A percentile compares a stretch with the other conserved stretches of the same genome.
These are phyloP conservation scores for Eimeria sp. DNA, from an alignment of 169 alveolate genomes.

Conservation along the genomic window DNA sequence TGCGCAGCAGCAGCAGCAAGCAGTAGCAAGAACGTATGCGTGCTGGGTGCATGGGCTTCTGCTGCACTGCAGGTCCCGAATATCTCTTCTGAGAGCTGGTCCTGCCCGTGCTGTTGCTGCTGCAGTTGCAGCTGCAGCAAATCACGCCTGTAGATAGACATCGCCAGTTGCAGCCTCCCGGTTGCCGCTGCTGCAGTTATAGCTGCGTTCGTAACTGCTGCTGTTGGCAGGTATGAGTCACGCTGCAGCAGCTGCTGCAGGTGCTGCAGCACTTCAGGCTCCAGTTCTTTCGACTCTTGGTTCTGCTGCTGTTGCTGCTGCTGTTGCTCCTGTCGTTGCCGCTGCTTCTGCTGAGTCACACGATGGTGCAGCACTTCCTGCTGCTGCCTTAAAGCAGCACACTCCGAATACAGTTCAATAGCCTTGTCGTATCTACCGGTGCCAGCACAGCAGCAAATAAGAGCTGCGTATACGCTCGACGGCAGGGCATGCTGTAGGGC, in stretches of 20 bases:
- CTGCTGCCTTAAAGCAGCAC: constrained; percentile 12
- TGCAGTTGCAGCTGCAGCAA: constrained; percentile 53
- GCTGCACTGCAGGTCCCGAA: constrained; percentile 49
- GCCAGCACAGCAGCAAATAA: constrained; percentile 57
- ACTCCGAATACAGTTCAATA: constrained; percentile 41
- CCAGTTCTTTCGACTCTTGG: constrained; percentile 39
- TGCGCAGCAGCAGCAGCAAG: constrained; percentile 56
- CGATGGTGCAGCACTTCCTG: constrained; percentile 74
- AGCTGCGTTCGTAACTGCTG: constrained; percentile 52
- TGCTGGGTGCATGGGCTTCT: constrained; percentile 69
- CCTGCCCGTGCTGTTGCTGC: constrained; percentile 68
- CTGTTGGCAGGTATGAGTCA: constrained; percentile 54
- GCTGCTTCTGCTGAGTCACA: constrained; percentile 31
- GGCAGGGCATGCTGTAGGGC: constrained; percentile 68
- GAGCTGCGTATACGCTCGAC: constrained; percentile 49
- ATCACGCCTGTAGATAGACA: constrained; percentile 60
- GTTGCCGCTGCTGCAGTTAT: constrained; percentile 73
- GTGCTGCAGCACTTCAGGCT: constrained; percentile 72
- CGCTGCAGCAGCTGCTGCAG: constrained; percentile 75
- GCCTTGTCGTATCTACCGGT: constrained; percentile 71
- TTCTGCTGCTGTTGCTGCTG: constrained; percentile 29
- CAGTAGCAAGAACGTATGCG: constrained; percentile 62
- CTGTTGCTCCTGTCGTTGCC: constrained; percentile 21
- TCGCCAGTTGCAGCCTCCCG: constrained; percentile 68
- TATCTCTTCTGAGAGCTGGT: constrained; percentile 38